These are phyloP conservation scores for Eimeria zaria DNA, from an alignment of 169 alveolate species.

Conservation along the genomic window DNA sequence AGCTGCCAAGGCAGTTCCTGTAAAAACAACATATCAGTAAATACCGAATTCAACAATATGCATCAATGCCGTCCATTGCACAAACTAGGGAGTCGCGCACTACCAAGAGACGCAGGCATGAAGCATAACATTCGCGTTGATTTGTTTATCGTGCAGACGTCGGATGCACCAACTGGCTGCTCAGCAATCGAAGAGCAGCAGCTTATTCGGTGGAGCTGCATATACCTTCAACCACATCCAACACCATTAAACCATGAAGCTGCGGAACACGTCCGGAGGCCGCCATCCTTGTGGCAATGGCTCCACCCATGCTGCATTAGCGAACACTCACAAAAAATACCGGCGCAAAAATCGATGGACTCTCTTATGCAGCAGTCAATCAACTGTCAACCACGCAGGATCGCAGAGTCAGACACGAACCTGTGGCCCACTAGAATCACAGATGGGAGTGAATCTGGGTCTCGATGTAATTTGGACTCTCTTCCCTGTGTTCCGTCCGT, in stretches of 20 bases:
- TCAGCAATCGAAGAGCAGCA: background rate
- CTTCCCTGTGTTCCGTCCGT: background rate
- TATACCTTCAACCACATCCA: constrained; percentile 93
- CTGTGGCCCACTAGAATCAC: constrained; percentile 79
- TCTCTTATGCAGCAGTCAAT: background rate
- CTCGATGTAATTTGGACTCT: constrained; percentile 8
- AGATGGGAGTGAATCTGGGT: constrained; percentile 60
- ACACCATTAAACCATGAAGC: constrained; percentile 91
- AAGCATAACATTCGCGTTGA: background rate
- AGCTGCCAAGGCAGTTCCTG: constrained; percentile 96
- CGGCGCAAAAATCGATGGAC: background rate
- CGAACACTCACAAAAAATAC: background rate
- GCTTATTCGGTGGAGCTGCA: background rate
- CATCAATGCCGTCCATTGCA: background rate
- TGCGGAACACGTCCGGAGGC: constrained; percentile 81
- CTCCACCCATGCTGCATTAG: constrained; percentile 84
- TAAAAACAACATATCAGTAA: background rate
- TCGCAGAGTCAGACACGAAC: background rate
- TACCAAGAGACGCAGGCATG: background rate
- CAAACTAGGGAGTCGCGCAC: background rate
- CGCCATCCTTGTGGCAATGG: constrained; percentile 81
- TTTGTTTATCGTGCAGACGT: background rate
- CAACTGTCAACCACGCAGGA: background rate
- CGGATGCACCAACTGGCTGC: background rate
- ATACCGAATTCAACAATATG: background rate